Base-by-base conservation (phyloP, 2,329 filamentous ascomycete species). In the Xylaria multiplex region DNA sequence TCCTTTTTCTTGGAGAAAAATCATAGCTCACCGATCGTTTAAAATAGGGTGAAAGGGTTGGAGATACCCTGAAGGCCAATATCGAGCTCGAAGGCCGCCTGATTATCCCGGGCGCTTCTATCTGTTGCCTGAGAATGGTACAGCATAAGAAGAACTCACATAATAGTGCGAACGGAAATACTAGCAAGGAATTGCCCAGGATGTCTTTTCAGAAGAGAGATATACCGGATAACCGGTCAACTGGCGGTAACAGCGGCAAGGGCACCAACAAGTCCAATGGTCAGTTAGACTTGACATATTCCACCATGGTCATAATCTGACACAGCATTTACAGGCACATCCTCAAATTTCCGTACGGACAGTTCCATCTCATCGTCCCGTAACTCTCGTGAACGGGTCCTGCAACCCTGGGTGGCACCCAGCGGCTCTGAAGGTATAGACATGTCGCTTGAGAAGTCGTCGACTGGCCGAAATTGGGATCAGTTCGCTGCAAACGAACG, bases 401-500 rank as follows among this genome's bases (percentile, higher is more conserved):
- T 98, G 46, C 90, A 97, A 76, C 90, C 86, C 72, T 98, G 94
- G 93, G 88, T 93, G 32, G 73, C 68, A 62, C 88, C 92, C 6
- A 90, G 89, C 70, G 78, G 85, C 16, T 78, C 83, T 4, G 88
- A 90, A 68, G 85, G 85, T 32, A 78, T 87, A 46, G 90, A 94
- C 74, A 84, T 92, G 70, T 90, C 91, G 54, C 84, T 97, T 27
- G 93, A 96, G 73, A 87, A 82, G 2, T 72, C 77, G n/a, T 79
- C 77, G 59, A 75, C 79, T 16, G 82, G 81, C 6, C 82, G 69
- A 55, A 9, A 81, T 9, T 99, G 96, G 96, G 95, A 99, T 77
- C 96, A 99, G 78, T 99, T 99, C 75, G 91, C 92, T 64, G 90
- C 87, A 69, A 98, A 98, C 75, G 92, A 96, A 79, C 86, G 89